Conservation (phyloP, 495 filamentous ascomycete species). For the Physcia stellaris region DNA sequence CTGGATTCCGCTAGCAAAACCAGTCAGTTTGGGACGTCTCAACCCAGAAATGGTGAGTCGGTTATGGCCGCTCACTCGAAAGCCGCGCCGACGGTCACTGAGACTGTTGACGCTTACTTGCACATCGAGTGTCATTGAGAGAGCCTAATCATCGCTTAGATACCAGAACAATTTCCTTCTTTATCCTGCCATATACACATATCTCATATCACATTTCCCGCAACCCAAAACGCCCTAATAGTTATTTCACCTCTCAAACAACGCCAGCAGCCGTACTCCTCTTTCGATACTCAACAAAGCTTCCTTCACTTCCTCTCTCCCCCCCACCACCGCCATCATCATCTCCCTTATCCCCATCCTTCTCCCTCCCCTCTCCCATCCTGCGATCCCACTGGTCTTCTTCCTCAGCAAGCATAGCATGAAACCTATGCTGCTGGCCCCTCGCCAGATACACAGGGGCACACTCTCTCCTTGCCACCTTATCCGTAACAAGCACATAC, state of each 20-base stretch:
- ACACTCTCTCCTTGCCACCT: constrained; percentile 50
- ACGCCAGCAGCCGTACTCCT: constrained; percentile 15
- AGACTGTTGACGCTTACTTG: no score
- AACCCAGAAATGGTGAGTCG: no score
- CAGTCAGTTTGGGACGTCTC: no score
- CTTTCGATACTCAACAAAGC: constrained; percentile 43
- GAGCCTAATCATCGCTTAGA: no score
- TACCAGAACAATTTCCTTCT: no score
- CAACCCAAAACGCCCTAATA: not conserved
- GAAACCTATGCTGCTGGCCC: constrained; percentile 45
- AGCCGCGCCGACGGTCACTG: no score
- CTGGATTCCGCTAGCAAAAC: no score
- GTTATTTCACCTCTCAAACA: constrained; percentile 1
- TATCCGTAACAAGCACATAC: constrained; percentile 64
- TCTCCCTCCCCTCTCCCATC: constrained; percentile 16
- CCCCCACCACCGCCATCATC: constrained; percentile 8
- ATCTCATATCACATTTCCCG: no score
- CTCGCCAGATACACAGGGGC: constrained; percentile 47
- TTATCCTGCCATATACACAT: no score
- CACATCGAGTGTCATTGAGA: no score
- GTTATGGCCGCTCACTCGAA: no score
- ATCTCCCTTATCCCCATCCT: constrained; percentile 15
- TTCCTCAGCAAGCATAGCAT: constrained; percentile 43
- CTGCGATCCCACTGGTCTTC: constrained; percentile 50
- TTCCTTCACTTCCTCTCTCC: constrained; percentile 18